Evolutionary conservation across 148 eudicot species (phyloP), one percentile per base, ranked within the genome.

Genomic region (Vaccinium darrowii): DNA sequence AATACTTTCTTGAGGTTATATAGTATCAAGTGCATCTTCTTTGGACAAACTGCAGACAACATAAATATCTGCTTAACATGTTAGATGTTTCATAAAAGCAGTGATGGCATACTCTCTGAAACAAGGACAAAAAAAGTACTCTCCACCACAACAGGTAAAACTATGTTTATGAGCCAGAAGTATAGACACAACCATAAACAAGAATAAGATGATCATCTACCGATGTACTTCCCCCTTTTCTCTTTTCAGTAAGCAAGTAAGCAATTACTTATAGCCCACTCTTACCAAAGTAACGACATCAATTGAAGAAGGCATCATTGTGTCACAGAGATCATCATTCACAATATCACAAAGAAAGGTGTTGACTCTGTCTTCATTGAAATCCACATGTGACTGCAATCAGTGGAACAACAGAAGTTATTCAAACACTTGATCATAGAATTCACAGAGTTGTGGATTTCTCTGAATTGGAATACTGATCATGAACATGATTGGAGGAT

Each of bases 231-330:
- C 77, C 25, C 11, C 11, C 51, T 36, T 51, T 19, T 80, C 7
- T 80, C 39, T 80, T 53, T 18, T 15, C 19, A 6, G 21, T 16
- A 18, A 25, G 8, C n/a, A 54, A n/a, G 63, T 8, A 27, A 79
- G 63, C 18, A 52, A 58, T 74, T 74, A 76, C 85, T 33, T 27
- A 18, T 18, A 69, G 36, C 36, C 39, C 75, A 82, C 56, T 21
- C 87, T 62, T 81, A 90, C 92, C 88, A 90, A 79, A 60, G 92
- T 90, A 43, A 83, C 83, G 30, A 89, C 87, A 62, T 90, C 91
- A 58, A 90, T 82, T 74, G 92, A 88, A 87, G 82, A 85, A 74
- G 92, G 90, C 54, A 39, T 53, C 63, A 90, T 13, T 50, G 71
- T 81, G 60, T 79, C 82, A 75, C 85, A 88, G 60, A 90, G 89